Conservation (phyloP, 345 rosid genomes). For the Syzygium aqueum region DNA sequence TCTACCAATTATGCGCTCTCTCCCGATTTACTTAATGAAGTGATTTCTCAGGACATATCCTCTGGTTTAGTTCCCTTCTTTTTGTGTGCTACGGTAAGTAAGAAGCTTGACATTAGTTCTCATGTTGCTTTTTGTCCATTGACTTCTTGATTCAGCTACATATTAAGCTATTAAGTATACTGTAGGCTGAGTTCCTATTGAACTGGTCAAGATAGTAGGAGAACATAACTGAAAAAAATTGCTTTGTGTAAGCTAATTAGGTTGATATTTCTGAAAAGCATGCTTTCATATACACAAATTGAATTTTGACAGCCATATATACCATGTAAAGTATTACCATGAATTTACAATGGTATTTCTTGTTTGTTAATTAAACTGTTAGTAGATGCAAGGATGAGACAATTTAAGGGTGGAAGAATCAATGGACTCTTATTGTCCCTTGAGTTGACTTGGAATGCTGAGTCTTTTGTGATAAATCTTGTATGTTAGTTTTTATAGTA, state of each 20-base stretch:
- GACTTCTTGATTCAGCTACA: not conserved
- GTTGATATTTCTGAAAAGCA: not conserved
- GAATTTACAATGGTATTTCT: not conserved
- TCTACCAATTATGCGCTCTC: slow-evolving; percentile 60
- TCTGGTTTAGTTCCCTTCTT: slow-evolving; percentile 72
- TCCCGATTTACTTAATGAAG: slow-evolving; percentile 44
- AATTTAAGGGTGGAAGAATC: not conserved
- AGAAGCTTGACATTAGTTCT: not conserved
- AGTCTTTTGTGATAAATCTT: not conserved
- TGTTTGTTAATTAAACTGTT: not conserved
- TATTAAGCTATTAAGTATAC: not conserved
- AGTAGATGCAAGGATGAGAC: not conserved
- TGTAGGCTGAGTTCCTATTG: not conserved
- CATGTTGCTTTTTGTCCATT: not conserved
- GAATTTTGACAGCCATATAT: not conserved
- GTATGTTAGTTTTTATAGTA: not conserved
- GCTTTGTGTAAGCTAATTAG: not conserved
- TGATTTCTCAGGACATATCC: slow-evolving; percentile 60
- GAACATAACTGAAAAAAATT: not conserved
- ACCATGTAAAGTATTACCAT: not conserved
- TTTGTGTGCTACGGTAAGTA: slow-evolving; percentile 70
- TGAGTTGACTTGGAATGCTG: not conserved
- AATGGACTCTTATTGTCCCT: not conserved
- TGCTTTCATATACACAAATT: not conserved
- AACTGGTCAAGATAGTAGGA: not conserved